Evolutionary conservation across 768 basidiomycete species (phyloP).

Genomic region (Myochromella boudieri): DNA sequence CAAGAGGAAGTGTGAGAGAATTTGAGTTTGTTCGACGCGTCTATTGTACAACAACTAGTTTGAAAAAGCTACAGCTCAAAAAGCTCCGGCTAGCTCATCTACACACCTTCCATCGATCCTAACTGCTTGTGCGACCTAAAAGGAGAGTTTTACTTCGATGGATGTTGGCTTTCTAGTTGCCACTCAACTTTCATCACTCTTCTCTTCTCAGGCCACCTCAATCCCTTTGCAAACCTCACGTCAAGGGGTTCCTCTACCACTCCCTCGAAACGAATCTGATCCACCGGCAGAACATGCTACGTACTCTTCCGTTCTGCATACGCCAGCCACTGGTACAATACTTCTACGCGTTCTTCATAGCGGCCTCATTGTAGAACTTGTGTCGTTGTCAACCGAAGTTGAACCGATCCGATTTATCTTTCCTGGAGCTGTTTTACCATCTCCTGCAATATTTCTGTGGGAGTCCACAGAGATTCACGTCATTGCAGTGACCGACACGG

Average conservation of each 20-base stretch:
- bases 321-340: conserved; percentile 60
- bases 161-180: conserved; percentile 49
- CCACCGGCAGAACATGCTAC: conserved; percentile 73
- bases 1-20: conserved; percentile 15
- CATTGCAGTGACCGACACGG: conserved; percentile 63
- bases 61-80: not conserved
- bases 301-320: conserved; percentile 56
- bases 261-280: conserved; percentile 39
- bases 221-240: conserved; percentile 60
- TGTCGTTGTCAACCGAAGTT: conserved; percentile 66
- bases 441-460: conserved; percentile 64
- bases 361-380: conserved; percentile 71
- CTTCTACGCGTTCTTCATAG: conserved; percentile 75
- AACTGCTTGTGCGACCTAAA: too few relatives aligned
- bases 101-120: too few relatives aligned
- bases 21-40: conserved; percentile 14
- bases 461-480: conserved; percentile 61
- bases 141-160: too few relatives aligned
- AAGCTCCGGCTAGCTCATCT: not conserved
- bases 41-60: not conserved
- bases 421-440: conserved; percentile 63
- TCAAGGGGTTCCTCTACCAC: conserved; percentile 49
- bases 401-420: conserved; percentile 77
- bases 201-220: conserved; percentile 48
- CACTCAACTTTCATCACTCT: conserved; percentile 65